Percentiles rank a stretch among this genome's conserved stretches.
Evolutionary conservation across 1,284 basidiomycete species (phyloP).

Genomic region (Phlebopus sp.): DNA sequence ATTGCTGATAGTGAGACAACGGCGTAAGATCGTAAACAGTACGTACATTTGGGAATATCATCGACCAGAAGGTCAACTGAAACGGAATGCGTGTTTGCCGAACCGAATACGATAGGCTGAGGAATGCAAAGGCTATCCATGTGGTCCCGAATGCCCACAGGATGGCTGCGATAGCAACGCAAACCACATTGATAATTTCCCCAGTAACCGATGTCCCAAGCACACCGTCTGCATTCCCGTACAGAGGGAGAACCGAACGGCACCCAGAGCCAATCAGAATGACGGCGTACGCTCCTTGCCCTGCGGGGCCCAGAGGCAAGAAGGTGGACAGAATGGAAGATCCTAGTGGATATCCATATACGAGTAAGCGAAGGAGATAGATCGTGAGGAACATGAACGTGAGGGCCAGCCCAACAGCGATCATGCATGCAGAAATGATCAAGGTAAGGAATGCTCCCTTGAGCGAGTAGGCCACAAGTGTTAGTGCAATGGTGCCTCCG

Average conservation of each 20-base stretch:
- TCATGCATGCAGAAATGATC: constrained; percentile 48
- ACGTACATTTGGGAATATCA: constrained; percentile 61
- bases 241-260: constrained; percentile 35
- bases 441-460: constrained; percentile 55
- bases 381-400: constrained; percentile 53
- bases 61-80: constrained; percentile 53
- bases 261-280: constrained; percentile 45
- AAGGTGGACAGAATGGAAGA: constrained; percentile 58
- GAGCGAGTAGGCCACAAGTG: constrained; percentile 44
- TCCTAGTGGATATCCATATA: constrained; percentile 46
- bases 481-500: constrained; percentile 56
- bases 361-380: constrained; percentile 47
- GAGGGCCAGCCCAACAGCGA: constrained; percentile 57
- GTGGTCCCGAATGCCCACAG: constrained; percentile 55
- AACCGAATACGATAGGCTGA: constrained; percentile 42
- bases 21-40: not conserved
- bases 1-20: constrained; percentile 5
- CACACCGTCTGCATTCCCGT: constrained; percentile 24
- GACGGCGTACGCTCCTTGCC: constrained; percentile 55
- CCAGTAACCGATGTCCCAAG: constrained; percentile 32
- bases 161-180: constrained; percentile 44
- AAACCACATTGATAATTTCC: constrained; percentile 42
- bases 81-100: constrained; percentile 42
- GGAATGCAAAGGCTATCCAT: constrained; percentile 50
- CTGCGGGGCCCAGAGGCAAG: constrained; percentile 54